Evolutionary conservation across 129 eudicot genomes (phyloP).

Genomic region (Centaurea solstitialis): DNA sequence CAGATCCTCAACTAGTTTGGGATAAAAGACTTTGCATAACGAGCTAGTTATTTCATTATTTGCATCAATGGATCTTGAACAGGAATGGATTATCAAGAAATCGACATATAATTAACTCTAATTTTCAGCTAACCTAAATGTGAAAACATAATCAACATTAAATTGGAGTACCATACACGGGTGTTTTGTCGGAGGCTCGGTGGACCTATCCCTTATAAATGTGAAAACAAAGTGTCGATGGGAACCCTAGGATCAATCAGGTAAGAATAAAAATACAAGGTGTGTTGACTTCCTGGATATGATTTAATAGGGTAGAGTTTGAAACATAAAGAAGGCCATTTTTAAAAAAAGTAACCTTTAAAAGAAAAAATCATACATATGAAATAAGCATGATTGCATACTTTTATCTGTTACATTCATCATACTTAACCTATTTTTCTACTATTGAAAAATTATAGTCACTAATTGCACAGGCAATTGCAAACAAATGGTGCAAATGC

Average conservation of each 20-base stretch:
- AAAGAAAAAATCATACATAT: not conserved
- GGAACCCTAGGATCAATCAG: slow-evolving; percentile 24
- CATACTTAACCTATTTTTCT: not conserved
- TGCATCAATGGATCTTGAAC: not conserved
- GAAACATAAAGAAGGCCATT: not conserved
- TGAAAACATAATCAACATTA: not conserved
- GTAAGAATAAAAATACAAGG: slow-evolving; percentile 10
- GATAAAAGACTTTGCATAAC: not conserved
- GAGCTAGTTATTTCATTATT: not conserved
- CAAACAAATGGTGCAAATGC: not conserved
- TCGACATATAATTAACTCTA: not conserved
- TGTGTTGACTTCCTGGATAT: slow-evolving; percentile 7
- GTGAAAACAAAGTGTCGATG: slow-evolving; percentile 38
- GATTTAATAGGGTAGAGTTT: slow-evolving; percentile 15
- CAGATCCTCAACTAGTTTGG: not conserved
- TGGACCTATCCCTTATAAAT: slow-evolving; percentile 28
- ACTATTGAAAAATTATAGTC: not conserved
- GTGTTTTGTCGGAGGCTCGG: slow-evolving; percentile 19
- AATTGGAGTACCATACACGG: not conserved
- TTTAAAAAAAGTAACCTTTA: not conserved
- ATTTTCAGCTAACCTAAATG: not conserved
- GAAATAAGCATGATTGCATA: not conserved
- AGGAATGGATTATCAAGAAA: not conserved
- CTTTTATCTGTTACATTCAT: not conserved
- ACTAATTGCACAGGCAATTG: not conserved